A percentile compares a stretch with the other conserved stretches of the same genome.
Conservation (phyloP, 2,329 filamentous ascomycete genomes). For the Penicillium sp. region DNA sequence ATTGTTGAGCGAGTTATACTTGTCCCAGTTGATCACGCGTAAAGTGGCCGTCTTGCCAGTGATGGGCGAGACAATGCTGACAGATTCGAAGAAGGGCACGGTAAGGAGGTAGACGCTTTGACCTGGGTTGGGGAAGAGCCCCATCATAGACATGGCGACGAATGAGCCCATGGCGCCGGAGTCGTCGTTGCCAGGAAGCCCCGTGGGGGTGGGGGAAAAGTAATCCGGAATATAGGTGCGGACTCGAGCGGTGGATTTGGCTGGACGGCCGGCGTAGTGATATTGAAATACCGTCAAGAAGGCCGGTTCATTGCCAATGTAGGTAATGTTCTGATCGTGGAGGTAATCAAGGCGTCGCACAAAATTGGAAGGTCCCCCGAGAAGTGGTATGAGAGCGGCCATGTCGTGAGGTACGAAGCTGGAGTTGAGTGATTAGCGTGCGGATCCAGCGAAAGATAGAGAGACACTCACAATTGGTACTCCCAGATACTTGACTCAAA, state of each 20-base stretch:
- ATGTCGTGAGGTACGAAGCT: slow-evolving; percentile 56
- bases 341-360: slow-evolving; percentile 61
- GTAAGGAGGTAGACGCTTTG: slow-evolving; percentile 68
- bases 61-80: slow-evolving; percentile 57
- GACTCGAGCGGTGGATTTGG: slow-evolving; percentile 46
- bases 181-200: slow-evolving; percentile 68
- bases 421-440: slow-evolving; percentile 36
- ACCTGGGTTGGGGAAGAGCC: slow-evolving; percentile 65
- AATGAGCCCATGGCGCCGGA: slow-evolving; percentile 67
- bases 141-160: slow-evolving; percentile 64
- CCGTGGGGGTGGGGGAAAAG: slow-evolving; percentile 56
- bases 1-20: slow-evolving; percentile 47
- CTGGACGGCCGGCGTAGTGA: slow-evolving; percentile 65
- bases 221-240: slow-evolving; percentile 63
- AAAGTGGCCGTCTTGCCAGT: slow-evolving; percentile 61
- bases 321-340: slow-evolving; percentile 61
- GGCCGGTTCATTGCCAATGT: slow-evolving; percentile 63
- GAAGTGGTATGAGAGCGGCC: slow-evolving; percentile 54
- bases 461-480: slow-evolving; percentile 50
- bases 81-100: slow-evolving; percentile 63
- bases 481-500: slow-evolving; percentile 39
- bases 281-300: slow-evolving; percentile 66
- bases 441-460: slow-evolving; percentile 43
- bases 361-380: slow-evolving; percentile 59
- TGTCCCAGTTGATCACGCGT: slow-evolving; percentile 52